Evolutionary conservation across 441 rosid genomes (phyloP).

Genomic region (Croton setiger): DNA sequence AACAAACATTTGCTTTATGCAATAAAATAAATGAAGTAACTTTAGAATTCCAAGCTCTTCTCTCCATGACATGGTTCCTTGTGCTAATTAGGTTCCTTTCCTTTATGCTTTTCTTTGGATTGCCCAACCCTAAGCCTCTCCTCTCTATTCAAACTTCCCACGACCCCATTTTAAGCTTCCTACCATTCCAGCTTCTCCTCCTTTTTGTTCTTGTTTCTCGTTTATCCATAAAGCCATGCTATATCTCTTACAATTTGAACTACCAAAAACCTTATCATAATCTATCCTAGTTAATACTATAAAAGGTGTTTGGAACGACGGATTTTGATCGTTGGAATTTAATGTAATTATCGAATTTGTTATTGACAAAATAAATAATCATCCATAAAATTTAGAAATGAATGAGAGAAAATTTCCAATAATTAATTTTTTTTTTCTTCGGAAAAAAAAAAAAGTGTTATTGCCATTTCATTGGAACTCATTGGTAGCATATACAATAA

Average conservation of each 20-base stretch:
- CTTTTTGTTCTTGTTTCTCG: conserved; percentile 19
- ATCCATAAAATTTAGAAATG: too few species aligned
- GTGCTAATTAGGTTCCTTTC: conserved; percentile 36
- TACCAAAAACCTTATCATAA: not conserved
- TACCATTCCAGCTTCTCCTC: conserved; percentile 10
- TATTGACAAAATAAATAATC: too few species aligned
- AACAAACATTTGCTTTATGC: conserved; percentile 35
- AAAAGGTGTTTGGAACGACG: too few species aligned
- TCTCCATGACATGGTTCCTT: conserved; percentile 48
- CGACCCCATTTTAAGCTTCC: conserved; percentile 18
- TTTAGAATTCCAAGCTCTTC: conserved; percentile 59
- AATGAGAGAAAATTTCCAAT: too few species aligned
- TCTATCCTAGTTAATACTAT: not conserved
- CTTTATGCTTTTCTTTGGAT: conserved; percentile 54
- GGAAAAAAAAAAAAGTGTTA: too few species aligned
- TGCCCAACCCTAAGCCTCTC: conserved; percentile 22
- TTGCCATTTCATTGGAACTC: too few species aligned
- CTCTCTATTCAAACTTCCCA: conserved; percentile 23
- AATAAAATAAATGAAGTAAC: conserved; percentile 23
- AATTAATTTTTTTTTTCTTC: too few species aligned
- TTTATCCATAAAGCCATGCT: conserved; percentile 9
- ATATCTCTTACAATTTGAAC: conserved; percentile 17
- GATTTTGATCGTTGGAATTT: too few species aligned
- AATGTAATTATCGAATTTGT: too few species aligned
- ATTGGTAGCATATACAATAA: too few species aligned